Percentiles rank a stretch among this genome's conserved stretches.
Conservation (phyloP, 208 protist genomes). For the Leishmania arabica region DNA sequence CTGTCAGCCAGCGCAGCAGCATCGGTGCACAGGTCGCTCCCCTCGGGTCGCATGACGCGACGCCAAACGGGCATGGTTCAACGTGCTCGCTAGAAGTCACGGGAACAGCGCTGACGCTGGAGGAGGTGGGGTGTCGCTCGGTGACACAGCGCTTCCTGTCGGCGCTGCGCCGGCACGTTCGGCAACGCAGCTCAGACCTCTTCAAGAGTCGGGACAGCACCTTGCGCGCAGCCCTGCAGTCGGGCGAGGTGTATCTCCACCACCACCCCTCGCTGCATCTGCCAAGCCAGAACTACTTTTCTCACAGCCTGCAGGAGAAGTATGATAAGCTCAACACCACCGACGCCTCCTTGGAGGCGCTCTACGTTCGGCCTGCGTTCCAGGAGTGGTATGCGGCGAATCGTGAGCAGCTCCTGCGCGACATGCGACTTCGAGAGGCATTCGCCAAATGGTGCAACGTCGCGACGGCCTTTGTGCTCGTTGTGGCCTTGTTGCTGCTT, state of each 20-base stretch:
- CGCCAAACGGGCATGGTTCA: neutral
- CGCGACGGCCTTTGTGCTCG: constrained; percentile 32
- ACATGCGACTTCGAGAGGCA: constrained; percentile 40
- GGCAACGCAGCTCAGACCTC: constrained; percentile 9
- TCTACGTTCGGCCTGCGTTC: constrained; percentile 58
- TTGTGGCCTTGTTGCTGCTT: constrained; percentile 45
- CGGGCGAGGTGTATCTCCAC: constrained; percentile 30
- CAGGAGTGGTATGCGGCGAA: constrained; percentile 56
- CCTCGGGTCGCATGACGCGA: neutral
- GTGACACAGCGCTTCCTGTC: constrained; percentile 22
- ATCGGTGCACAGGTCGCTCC: neutral
- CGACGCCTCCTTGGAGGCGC: constrained; percentile 38
- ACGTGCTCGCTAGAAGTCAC: constrained; percentile 13
- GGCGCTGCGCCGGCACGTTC: constrained; percentile 9
- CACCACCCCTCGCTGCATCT: constrained; percentile 7
- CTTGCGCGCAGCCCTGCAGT: constrained; percentile 16
- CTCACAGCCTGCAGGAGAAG: constrained; percentile 22
- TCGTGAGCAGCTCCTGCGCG: constrained; percentile 45
- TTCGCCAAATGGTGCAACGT: constrained; percentile 41
- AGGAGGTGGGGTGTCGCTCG: constrained; percentile 8
- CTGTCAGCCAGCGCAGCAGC: neutral
- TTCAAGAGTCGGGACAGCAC: neutral
- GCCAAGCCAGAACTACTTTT: constrained; percentile 25
- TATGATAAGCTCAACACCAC: constrained; percentile 47
- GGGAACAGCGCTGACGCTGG: constrained; percentile 6